A percentile compares a stretch with the other conserved stretches of the same genome.
phyloP scores from a whole-genome alignment of 2,329 filamentous ascomycete genomes.

The Aureobasidium sp. region DNA sequence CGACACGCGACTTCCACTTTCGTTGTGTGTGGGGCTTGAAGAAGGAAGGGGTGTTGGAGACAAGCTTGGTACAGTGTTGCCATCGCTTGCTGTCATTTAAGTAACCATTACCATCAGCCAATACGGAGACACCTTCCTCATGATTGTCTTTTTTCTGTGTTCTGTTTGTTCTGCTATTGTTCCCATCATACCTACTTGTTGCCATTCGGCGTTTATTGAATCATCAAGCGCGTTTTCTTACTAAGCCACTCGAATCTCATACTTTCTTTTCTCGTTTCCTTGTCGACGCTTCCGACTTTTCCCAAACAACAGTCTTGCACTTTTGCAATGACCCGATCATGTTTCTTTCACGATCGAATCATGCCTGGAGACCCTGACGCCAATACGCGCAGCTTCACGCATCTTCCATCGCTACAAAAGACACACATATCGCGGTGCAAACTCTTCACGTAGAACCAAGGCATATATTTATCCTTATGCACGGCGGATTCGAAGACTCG shows the following conservation, averaged over 20 bases:
- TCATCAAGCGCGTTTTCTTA: background rate
- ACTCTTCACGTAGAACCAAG: background rate
- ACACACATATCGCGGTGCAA: background rate
- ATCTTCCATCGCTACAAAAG: background rate
- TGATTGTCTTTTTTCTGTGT: too few species aligned
- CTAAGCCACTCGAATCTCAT: background rate
- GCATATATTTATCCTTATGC: background rate
- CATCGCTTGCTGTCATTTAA: too few species aligned
- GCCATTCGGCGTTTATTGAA: too few species aligned
- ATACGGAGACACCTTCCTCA: too few species aligned
- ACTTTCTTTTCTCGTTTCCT: slow-evolving; percentile 12
- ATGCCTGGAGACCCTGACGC: background rate
- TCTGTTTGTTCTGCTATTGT: too few species aligned
- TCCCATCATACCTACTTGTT: too few species aligned
- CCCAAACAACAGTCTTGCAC: background rate
- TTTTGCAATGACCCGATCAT: background rate
- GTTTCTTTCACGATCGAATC: background rate
- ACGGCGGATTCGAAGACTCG: slow-evolving; percentile 91
- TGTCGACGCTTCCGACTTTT: slow-evolving; percentile 3
- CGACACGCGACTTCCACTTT: background rate
- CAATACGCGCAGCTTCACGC: slow-evolving; percentile 1
- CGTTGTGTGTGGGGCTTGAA: too few species aligned
- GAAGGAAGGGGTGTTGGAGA: background rate
- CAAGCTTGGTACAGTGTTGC: too few species aligned
- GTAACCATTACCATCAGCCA: too few species aligned